Conservation (phyloP, 2,329 filamentous ascomycete species). For the Diplodia scrobiculata region DNA sequence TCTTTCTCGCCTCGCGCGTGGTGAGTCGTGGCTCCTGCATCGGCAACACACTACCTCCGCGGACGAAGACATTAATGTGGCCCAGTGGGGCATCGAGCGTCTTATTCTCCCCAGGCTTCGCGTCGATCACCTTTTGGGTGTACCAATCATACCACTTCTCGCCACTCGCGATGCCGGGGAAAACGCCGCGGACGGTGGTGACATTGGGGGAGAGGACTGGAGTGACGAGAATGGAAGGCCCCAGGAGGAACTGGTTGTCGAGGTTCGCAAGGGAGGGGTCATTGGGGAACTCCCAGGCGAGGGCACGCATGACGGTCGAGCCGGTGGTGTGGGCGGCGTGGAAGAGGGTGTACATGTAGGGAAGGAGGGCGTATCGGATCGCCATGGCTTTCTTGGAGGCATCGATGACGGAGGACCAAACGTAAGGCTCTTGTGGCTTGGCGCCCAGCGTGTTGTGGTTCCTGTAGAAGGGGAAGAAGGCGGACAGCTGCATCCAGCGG, state of each 20-base stretch:
- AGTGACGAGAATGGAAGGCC: constrained; percentile 64
- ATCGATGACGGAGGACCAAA: constrained; percentile 65
- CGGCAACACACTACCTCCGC: constrained; percentile 68
- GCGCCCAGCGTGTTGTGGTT: constrained; percentile 70
- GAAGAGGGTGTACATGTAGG: constrained; percentile 76
- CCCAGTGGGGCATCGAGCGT: constrained; percentile 64
- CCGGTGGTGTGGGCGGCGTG: constrained; percentile 66
- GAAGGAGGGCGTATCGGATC: constrained; percentile 70
- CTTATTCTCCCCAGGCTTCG: constrained; percentile 57
- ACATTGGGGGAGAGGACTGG: constrained; percentile 67
- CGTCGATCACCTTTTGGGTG: constrained; percentile 60
- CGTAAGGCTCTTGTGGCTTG: constrained; percentile 69
- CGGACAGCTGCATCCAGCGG: constrained; percentile 71
- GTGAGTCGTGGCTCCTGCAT: constrained; percentile 69
- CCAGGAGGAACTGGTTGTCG: constrained; percentile 73
- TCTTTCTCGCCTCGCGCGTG: constrained; percentile 63
- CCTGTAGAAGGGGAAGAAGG: constrained; percentile 77
- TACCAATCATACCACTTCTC: constrained; percentile 81
- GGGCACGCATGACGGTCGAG: constrained; percentile 69
- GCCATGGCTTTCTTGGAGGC: constrained; percentile 68
- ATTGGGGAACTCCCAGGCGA: constrained; percentile 73
- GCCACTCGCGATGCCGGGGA: constrained; percentile 64
- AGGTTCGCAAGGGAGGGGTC: constrained; percentile 68
- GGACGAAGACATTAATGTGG: constrained; percentile 71
- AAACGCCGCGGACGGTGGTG: constrained; percentile 65